A percentile compares a stretch with the other conserved stretches of the same genome.
phyloP scores from a whole-genome alignment of 2,329 filamentous ascomycete genomes.

The Colletotrichum agaves region DNA sequence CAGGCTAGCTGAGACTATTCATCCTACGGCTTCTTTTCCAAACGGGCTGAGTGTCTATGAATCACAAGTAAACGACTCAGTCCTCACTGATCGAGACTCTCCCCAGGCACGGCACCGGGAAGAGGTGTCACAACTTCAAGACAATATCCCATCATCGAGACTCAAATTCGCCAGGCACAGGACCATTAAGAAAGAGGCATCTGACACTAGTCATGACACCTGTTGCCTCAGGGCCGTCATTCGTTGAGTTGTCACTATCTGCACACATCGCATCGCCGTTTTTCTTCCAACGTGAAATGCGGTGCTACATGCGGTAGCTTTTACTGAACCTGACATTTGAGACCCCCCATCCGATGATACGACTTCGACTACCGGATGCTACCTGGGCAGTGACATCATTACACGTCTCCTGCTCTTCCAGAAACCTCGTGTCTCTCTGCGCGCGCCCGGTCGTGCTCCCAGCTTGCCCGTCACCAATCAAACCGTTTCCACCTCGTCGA shows the following conservation, averaged over 20 bases:
- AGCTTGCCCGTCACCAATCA: slow-evolving; percentile 28
- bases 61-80: slow-evolving; percentile 32
- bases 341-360: slow-evolving; percentile 12
- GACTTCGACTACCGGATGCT: neutral
- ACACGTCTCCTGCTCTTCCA: slow-evolving; percentile 31
- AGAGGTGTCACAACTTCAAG: slow-evolving; percentile 24
- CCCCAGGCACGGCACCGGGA: slow-evolving; percentile 35
- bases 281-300: neutral
- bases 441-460: slow-evolving; percentile 27
- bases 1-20: neutral
- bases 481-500: slow-evolving; percentile 32
- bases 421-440: slow-evolving; percentile 34
- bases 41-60: slow-evolving; percentile 26
- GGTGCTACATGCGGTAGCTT: neutral
- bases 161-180: slow-evolving; percentile 16
- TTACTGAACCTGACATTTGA: neutral
- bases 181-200: slow-evolving; percentile 17
- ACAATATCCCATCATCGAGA: slow-evolving; percentile 34
- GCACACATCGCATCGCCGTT: slow-evolving; percentile 2
- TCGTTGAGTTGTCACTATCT: neutral
- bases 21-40: neutral
- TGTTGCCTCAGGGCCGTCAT: slow-evolving; percentile 8
- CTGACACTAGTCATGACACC: slow-evolving; percentile 35
- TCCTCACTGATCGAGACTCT: neutral
- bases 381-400: slow-evolving; percentile 23